A percentile compares a stretch with the other conserved stretches of the same genome.
Conservation (phyloP, 192 early-diverging fungal genomes). For the Pilaira anomala region DNA sequence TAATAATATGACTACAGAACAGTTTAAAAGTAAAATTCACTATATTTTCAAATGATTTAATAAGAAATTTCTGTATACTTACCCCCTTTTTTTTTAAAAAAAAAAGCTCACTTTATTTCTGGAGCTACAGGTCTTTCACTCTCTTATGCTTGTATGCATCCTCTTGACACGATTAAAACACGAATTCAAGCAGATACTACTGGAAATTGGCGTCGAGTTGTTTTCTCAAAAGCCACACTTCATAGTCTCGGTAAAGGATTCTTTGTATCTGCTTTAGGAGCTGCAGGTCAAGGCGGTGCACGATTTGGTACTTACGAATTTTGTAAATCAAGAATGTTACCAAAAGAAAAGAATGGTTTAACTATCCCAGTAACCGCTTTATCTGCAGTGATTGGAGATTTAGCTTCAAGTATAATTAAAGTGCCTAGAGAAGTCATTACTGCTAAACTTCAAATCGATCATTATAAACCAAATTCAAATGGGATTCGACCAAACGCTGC, state of each 20-base stretch:
- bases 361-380: slow-evolving; percentile 62
- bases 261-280: slow-evolving; percentile 62
- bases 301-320: slow-evolving; percentile 69
- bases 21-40: slow-evolving; percentile 13
- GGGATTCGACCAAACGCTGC: slow-evolving; percentile 34
- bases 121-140: slow-evolving; percentile 61
- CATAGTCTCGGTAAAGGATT: slow-evolving; percentile 61
- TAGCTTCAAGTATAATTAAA: slow-evolving; percentile 70
- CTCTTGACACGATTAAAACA: slow-evolving; percentile 73
- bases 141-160: slow-evolving; percentile 73
- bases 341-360: slow-evolving; percentile 36
- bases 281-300: slow-evolving; percentile 71
- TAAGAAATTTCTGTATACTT: not conserved
- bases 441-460: slow-evolving; percentile 64
- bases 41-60: too few relatives aligned
- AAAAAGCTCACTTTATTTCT: slow-evolving; percentile 58
- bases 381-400: slow-evolving; percentile 68
- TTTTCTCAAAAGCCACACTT: slow-evolving; percentile 51
- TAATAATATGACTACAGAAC: not conserved
- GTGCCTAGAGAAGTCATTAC: slow-evolving; percentile 77
- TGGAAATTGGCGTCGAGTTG: slow-evolving; percentile 35
- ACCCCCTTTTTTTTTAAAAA: slow-evolving; percentile 6
- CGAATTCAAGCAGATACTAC: slow-evolving; percentile 59
- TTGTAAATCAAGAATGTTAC: slow-evolving; percentile 54
- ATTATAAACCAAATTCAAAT: slow-evolving; percentile 42